Percentiles rank a stretch among this genome's conserved stretches.
These are phyloP conservation scores for Verticillium alfalfae DNA, from an alignment of 2,329 filamentous ascomycete genomes.

Conservation along the genomic window DNA sequence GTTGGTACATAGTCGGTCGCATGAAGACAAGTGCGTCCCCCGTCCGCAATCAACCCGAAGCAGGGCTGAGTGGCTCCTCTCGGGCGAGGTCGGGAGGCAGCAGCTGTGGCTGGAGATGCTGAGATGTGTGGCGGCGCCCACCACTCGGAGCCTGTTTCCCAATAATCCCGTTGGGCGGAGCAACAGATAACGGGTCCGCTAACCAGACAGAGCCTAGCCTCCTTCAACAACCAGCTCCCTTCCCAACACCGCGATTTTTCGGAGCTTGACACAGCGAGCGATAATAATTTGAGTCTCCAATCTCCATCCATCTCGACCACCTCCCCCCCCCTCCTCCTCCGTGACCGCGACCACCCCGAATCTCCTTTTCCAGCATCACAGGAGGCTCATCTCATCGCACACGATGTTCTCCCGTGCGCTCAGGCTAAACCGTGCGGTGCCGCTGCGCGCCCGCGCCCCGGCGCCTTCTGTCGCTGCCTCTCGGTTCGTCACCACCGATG, in stretches of 20 bases:
- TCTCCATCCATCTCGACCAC: conserved; percentile 7
- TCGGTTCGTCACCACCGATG: conserved; percentile 89
- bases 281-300: conserved; percentile 18
- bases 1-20: not conserved
- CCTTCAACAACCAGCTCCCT: conserved; percentile 28
- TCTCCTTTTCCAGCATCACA: conserved; percentile 17
- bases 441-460: conserved; percentile 46
- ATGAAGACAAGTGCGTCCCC: not conserved
- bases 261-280: conserved; percentile 24
- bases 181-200: conserved; percentile 9
- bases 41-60: not conserved
- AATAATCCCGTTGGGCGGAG: conserved; percentile 12
- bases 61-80: not conserved
- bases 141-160: conserved; percentile 2
- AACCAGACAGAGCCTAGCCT: conserved; percentile 21
- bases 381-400: conserved; percentile 22
- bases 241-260: conserved; percentile 39
- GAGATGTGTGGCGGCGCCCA: conserved; percentile 1
- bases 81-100: not conserved
- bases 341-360: conserved; percentile 16
- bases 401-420: conserved; percentile 69
- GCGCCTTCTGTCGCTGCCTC: conserved; percentile 37
- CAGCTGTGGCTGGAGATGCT: not conserved
- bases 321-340: conserved; percentile 14
- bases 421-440: conserved; percentile 55